Base-by-base conservation (phyloP, 495 filamentous ascomycete genomes). In the Apiosordaria backusii region DNA sequence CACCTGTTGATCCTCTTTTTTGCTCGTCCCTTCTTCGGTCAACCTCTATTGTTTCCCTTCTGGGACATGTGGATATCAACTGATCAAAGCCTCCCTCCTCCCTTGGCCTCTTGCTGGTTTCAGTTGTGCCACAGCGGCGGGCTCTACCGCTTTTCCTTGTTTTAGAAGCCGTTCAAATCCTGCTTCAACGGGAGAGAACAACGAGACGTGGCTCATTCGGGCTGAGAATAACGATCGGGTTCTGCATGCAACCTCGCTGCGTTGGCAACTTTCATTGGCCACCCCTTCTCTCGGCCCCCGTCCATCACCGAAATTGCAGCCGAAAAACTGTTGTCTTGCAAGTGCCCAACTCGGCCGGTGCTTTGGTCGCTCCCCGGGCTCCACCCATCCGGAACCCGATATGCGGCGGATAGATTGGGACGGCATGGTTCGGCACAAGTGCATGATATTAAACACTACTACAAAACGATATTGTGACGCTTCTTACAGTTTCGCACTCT, bases 401-500 rank as follows among this genome's bases (percentile, higher is more conserved):
- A 15, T 15, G 35, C 9, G 10, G 35, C 35, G 35, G 35, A 45
- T 45, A 45, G 35, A 45, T 45, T 45, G 35, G 35, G 35, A 13
- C 35, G 35, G 35, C 35, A 1, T 45, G 35, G 35, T 45, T 45
- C 35, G 35, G 35, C 35, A 1, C 16, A 15, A 15, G 10, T 45
- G 35, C 35, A 45, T 45, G 35, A 45, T 45, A 18, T 45, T 45
- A 45, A 45, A 45, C 0, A 45, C 35, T 45, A 45, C 35, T 18
- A 45, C 35, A 45, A 50, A 19, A 35, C 25, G 5, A 61, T 26
- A 26, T 23, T 5, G 16, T 6, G 57, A 16, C 4, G 4, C 1
- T 25, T 19, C 26, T 23, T 54, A 68, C 23, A 68, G 40, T 53
- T 68, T 68, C 18, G 67, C 52, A 19, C 16, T 53, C 7, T 29